A percentile compares a stretch with the other conserved stretches of the same genome.
phyloP scores from a whole-genome alignment of 2,329 filamentous ascomycete genomes.

The Diplodia corticola region DNA sequence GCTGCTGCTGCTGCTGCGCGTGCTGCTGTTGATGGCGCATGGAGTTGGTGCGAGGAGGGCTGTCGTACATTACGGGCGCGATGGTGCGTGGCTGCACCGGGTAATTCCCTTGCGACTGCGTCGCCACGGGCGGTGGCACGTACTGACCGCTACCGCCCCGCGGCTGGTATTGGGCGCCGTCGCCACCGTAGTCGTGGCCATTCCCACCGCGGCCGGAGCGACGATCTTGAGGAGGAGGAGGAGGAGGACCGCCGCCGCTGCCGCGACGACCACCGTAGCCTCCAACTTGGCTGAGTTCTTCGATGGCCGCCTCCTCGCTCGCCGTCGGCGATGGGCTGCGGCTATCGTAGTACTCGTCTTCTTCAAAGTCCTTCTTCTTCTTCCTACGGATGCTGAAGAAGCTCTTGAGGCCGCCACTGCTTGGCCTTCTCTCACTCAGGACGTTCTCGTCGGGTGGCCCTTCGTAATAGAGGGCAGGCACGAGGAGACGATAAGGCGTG shows the following conservation, averaged over 20 bases:
- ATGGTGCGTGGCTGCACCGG: neutral
- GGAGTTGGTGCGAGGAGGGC: neutral
- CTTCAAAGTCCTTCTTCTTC: neutral
- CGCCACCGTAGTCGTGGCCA: neutral
- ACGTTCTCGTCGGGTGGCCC: constrained; percentile 33
- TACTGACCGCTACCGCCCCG: neutral
- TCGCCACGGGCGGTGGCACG: neutral
- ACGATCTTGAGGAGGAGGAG: neutral
- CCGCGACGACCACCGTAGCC: neutral
- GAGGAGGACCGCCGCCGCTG: neutral
- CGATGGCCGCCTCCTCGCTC: neutral
- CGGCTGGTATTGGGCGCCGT: neutral
- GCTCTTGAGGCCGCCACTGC: neutral
- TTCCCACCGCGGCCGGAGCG: neutral
- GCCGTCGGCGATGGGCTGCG: constrained; percentile 8
- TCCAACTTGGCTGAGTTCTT: neutral
- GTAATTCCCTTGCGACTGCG: neutral
- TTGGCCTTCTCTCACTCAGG: neutral
- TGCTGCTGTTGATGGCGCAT: neutral
- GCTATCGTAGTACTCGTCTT: constrained; percentile 5
- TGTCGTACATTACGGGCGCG: neutral
- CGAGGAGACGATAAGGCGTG: constrained; percentile 78
- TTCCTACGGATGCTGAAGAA: constrained; percentile 10
- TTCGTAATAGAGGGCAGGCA: constrained; percentile 68
- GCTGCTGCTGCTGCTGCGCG: no score